Base-by-base conservation (phyloP, 371 early-diverging fungal genomes). In the Mortierella sp. region DNA sequence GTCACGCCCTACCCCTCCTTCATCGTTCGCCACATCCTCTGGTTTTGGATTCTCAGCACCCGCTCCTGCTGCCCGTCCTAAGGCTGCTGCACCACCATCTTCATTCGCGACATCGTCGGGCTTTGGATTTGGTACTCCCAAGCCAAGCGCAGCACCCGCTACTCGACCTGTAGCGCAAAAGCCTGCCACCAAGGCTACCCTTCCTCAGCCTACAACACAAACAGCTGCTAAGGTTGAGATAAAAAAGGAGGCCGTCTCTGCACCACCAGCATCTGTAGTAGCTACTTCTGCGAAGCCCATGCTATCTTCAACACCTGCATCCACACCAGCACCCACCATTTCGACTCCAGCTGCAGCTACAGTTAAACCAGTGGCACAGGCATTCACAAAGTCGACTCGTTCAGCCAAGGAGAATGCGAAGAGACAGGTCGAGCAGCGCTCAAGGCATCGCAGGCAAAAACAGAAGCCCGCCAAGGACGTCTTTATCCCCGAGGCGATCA, bases 401-500 rank as follows among this genome's bases (percentile, higher is more conserved):
- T 65, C 74, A 31, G 70, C 79, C 60, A 82, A 74, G 48, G 83
- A 80, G 74, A 82, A 82, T 50, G 80, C 82, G 16, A 74, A 71
- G 78, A 70, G 72, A 16, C 80, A 80, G 47, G 72, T 87, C 16
- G 83, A 77, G 34, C 78, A 74, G 58, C 75, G 79, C 10, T 77
- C 80, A 31, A 70, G 58, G 52, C 48, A 79, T 11, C 80, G 83
- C 44, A 83, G 71, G 71, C 77, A 78, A 63, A 65, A 58, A n/a
- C 80, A 77, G 31, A 89, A 89, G 58, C 63, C 83, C 2, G 73
- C 82, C 47, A 89, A 85, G 57, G 96, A 97, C 79, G 92, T 98
- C 14, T 92, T 91, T 77, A 89, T 98, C 70, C 98, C 97, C 8
- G 94, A 97, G 21, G 94, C 95, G 13, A 94, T 98, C 82, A 96